Evolutionary conservation across 164 flowering plant genomes (phyloP), one percentile per base, ranked within the genome.

Genomic region (Liquidambar formosana): DNA sequence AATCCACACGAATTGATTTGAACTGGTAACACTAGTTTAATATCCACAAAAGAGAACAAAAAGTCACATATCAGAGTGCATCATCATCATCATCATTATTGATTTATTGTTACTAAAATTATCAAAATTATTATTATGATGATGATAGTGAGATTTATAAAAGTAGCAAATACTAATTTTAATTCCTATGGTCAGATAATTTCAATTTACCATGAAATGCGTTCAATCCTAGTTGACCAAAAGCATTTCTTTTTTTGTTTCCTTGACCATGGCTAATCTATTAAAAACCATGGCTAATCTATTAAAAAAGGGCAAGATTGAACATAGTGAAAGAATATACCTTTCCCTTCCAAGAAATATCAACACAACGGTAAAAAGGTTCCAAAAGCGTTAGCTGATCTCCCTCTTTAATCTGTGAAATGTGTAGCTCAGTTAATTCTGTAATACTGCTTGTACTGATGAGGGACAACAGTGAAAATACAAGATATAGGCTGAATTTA

Each of bases 1-100:
- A 88, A 67, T 93, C 97, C 71, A 87, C 93, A 14, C 97, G 93
- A 26, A 91, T 77, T 26, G 94, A 88, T 68, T 81, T 87, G 84
- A 91, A 93, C 43, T 79, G 61, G 76, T 93, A 91, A 58, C 1
- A 16, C 98, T 93, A 89, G 22, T 61, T 64, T n/a, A 44, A 21
- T 45, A 1, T 5, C 47, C 38, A 28, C 9, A 63, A 22, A 71
- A 14, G 49, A 22, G 28, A 46, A 69, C 43, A 48, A 33, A 53
- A 10, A 19, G 48, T 49, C 10, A 73, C 23, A 60, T 68, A 10
- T 19, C 11, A 43, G 21, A 44, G 9, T 25, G n/a, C 9, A 5
- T 13, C 9, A n/a, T n/a, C n/a, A n/a, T n/a, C n/a, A n/a, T n/a
- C n/a, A n/a, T n/a, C n/a, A n/a, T n/a, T n/a, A n/a, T n/a, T n/a